A percentile compares a stretch with the other conserved stretches of the same genome.
Evolutionary conservation across 148 eudicot genomes (phyloP).

Genomic region (Pharnaceum exiguum): DNA sequence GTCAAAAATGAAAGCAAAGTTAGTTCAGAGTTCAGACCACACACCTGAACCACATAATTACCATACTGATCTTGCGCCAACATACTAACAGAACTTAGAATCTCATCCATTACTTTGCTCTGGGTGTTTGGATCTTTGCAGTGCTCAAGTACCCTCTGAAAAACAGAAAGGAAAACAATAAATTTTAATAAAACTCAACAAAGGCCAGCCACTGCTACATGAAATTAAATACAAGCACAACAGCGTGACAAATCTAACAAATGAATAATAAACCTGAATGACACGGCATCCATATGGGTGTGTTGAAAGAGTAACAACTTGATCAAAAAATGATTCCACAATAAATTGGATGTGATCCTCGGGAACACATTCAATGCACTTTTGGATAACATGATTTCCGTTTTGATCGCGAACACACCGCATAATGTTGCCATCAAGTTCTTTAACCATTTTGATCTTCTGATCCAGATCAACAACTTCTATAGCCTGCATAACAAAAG

Average conservation of each 20-base stretch:
- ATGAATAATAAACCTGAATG: slow-evolving; percentile 57
- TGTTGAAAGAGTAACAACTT: slow-evolving; percentile 94
- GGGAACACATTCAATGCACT: slow-evolving; percentile 97
- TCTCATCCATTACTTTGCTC: slow-evolving; percentile 91
- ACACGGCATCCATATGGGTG: slow-evolving; percentile 99
- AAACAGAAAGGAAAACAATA: slow-evolving; percentile 4
- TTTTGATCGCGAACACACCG: slow-evolving; percentile 99
- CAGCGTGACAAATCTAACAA: not conserved
- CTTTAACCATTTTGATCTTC: slow-evolving; percentile 89
- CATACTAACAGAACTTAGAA: slow-evolving; percentile 84
- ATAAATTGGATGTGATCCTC: slow-evolving; percentile 91
- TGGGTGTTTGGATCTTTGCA: slow-evolving; percentile 75
- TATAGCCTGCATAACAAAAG: slow-evolving; percentile 56
- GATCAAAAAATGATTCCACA: slow-evolving; percentile 75
- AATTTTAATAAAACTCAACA: not conserved
- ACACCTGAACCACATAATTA: slow-evolving; percentile 96
- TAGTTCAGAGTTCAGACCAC: slow-evolving; percentile 13
- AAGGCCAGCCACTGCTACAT: not conserved
- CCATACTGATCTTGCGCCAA: slow-evolving; percentile 99
- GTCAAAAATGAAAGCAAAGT: not conserved
- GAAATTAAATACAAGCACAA: not conserved
- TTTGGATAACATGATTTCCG: slow-evolving; percentile 97
- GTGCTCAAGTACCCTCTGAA: slow-evolving; percentile 92
- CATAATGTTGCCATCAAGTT: slow-evolving; percentile 91
- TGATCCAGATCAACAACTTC: slow-evolving; percentile 99